Conservation (phyloP, 2,329 filamentous ascomycete genomes). For the Bimuria novae-zelandiae region DNA sequence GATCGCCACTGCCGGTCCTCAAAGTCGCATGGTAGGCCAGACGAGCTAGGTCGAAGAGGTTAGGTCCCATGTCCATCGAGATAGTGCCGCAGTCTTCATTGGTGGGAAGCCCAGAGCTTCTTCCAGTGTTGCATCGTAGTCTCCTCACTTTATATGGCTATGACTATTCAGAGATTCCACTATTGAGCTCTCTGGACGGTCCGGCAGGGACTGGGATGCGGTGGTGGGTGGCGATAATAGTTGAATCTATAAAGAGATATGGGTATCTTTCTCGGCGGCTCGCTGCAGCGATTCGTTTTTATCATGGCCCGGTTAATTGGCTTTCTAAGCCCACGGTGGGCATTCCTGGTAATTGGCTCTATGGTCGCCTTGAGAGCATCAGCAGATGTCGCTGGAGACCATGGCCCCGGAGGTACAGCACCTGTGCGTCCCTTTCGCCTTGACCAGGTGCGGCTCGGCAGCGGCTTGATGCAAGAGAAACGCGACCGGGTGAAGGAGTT, state of each 20-base stretch:
- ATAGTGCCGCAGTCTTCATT: background rate
- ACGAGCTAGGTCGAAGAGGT: background rate
- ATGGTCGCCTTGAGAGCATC: background rate
- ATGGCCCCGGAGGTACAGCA: slow-evolving; percentile 13
- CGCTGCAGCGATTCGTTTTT: background rate
- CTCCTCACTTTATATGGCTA: background rate
- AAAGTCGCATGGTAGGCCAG: background rate
- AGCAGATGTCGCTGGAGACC: slow-evolving; percentile 8
- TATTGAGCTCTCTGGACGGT: no score
- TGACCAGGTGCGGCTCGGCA: slow-evolving; percentile 19
- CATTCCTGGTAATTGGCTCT: background rate
- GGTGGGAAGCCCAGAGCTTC: background rate
- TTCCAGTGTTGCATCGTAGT: background rate
- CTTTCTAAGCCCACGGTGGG: background rate
- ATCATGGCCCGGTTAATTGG: slow-evolving; percentile 1
- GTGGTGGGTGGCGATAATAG: no score
- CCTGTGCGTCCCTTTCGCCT: slow-evolving; percentile 20
- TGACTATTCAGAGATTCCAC: no score
- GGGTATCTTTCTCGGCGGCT: background rate
- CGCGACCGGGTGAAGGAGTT: slow-evolving; percentile 18
- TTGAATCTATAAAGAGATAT: slow-evolving; percentile 7
- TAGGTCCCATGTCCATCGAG: background rate
- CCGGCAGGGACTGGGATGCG: no score
- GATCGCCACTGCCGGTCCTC: background rate
- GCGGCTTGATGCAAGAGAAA: slow-evolving; percentile 19